Conservation (phyloP, 495 filamentous ascomycete genomes). For the Paragyromitra xinjiangensis region DNA sequence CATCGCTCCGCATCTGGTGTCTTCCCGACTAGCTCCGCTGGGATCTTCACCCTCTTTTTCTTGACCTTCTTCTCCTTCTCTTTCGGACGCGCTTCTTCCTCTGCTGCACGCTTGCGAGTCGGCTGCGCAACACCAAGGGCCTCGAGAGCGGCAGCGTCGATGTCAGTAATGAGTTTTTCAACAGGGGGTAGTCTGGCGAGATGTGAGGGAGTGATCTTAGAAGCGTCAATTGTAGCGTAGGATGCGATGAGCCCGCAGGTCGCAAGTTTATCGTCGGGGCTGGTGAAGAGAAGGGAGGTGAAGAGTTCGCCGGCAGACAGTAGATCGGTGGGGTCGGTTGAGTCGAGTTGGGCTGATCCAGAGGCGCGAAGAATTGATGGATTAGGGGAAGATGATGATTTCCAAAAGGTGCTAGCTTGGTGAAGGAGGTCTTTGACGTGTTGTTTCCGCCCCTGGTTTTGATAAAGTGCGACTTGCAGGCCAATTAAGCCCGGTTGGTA, state of each 20-base stretch:
- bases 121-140: conserved; percentile 75
- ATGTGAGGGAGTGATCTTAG: conserved; percentile 67
- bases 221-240: conserved; percentile 72
- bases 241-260: conserved; percentile 85
- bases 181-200: conserved; percentile 72
- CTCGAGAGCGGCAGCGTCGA: conserved; percentile 77
- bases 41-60: conserved; percentile 72
- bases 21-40: conserved; percentile 83
- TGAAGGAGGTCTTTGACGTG: conserved; percentile 76
- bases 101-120: conserved; percentile 68
- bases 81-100: conserved; percentile 61
- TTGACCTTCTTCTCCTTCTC: conserved; percentile 59
- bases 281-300: conserved; percentile 68
- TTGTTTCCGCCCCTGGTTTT: conserved; percentile 75
- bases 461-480: conserved; percentile 83
- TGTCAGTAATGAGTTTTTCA: conserved; percentile 69
- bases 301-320: conserved; percentile 78
- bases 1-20: conserved; percentile 88
- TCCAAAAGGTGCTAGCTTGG: conserved; percentile 87
- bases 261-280: conserved; percentile 71
- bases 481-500: conserved; percentile 87
- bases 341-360: conserved; percentile 79
- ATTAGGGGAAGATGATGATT: conserved; percentile 57
- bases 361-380: conserved; percentile 77
- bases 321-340: conserved; percentile 71